Evolutionary conservation across 2,329 filamentous ascomycete genomes (phyloP).

Genomic region (Fusarium pseudoanthophilum): DNA sequence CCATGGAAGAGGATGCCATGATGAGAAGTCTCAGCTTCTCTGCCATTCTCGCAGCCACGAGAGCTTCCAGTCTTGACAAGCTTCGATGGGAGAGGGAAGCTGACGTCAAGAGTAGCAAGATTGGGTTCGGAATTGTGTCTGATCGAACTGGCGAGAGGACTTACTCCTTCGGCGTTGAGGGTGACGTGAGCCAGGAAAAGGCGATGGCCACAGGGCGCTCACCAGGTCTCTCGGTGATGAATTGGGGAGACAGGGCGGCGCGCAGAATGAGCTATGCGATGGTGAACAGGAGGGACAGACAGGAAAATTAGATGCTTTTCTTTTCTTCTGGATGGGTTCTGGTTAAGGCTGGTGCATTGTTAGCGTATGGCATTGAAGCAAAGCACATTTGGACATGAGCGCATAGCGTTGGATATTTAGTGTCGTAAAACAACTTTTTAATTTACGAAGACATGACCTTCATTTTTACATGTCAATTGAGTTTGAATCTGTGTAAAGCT

Average conservation of each 20-base stretch:
- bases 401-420: slow-evolving; percentile 26
- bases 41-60: slow-evolving; percentile 40
- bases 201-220: slow-evolving; percentile 31
- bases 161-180: slow-evolving; percentile 42
- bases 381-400: slow-evolving; percentile 3
- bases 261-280: slow-evolving; percentile 38
- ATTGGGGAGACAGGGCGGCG: slow-evolving; percentile 35
- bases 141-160: slow-evolving; percentile 32
- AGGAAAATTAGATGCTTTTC: slow-evolving; percentile 3
- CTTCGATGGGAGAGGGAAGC: slow-evolving; percentile 37
- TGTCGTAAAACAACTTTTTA: background rate
- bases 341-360: background rate
- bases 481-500: background rate
- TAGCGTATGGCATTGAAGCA: slow-evolving; percentile 7
- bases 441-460: slow-evolving; percentile 23
- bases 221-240: slow-evolving; percentile 37
- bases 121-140: slow-evolving; percentile 41
- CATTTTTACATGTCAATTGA: background rate
- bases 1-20: slow-evolving; percentile 39
- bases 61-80: slow-evolving; percentile 40
- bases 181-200: slow-evolving; percentile 43
- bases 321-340: background rate
- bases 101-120: slow-evolving; percentile 34
- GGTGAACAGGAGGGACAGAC: slow-evolving; percentile 27
- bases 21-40: slow-evolving; percentile 43